phyloP scores from a whole-genome alignment of 345 rosid species.

The Camelina sativa region DNA sequence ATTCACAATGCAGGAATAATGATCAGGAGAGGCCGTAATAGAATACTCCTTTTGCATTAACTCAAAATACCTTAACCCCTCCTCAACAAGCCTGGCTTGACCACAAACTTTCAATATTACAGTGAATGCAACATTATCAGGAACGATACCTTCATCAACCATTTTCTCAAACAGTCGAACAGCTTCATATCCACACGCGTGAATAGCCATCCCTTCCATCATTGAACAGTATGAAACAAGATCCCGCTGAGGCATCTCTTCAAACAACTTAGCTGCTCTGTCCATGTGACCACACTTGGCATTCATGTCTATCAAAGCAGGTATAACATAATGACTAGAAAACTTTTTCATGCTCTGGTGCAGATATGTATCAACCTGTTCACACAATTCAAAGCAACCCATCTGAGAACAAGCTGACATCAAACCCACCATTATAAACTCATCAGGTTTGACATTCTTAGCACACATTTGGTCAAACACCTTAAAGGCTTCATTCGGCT shows the following conservation, averaged over 20 bases:
- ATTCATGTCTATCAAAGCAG: conserved; percentile 80
- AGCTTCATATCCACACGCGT: conserved; percentile 56
- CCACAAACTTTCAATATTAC: conserved; percentile 67
- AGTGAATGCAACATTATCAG: conserved; percentile 74
- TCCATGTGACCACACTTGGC: conserved; percentile 77
- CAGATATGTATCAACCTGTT: conserved; percentile 60
- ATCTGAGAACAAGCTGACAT: conserved; percentile 81
- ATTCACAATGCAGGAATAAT: conserved; percentile 71
- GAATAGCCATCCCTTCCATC: conserved; percentile 71
- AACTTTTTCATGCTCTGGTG: conserved; percentile 47
- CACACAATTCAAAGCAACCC: conserved; percentile 62
- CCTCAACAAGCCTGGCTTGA: conserved; percentile 60
- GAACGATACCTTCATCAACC: conserved; percentile 65
- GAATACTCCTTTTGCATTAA: conserved; percentile 54
- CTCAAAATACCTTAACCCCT: conserved; percentile 60
- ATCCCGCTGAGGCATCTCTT: conserved; percentile 56
- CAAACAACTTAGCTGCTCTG: conserved; percentile 60
- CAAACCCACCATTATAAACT: conserved; percentile 59
- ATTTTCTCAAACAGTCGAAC: conserved; percentile 58
- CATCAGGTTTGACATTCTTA: conserved; percentile 58
- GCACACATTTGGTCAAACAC: conserved; percentile 50
- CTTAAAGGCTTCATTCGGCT: conserved; percentile 55
- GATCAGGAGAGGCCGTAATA: conserved; percentile 61
- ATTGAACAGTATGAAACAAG: conserved; percentile 63
- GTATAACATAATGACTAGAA: conserved; percentile 52